Evolutionary conservation across 192 early-diverging fungal genomes (phyloP).

Genomic region (Globomyces pollinis-pini): DNA sequence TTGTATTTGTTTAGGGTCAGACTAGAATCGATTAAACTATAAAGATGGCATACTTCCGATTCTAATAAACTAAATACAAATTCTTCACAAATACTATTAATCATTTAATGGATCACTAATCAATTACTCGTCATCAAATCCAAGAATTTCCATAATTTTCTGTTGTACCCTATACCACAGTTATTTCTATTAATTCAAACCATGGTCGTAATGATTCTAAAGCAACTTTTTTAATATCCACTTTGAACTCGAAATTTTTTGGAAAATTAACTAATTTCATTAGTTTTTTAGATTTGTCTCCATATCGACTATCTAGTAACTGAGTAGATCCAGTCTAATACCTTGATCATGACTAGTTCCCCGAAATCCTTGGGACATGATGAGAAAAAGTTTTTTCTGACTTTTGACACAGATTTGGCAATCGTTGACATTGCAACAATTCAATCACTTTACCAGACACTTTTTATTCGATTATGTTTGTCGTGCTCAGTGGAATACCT

Average conservation of each 20-base stretch:
- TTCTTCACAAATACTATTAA: constrained; percentile 77
- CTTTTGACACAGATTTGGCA: background rate
- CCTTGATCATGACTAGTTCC: constrained; percentile 72
- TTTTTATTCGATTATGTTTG: too few relatives aligned
- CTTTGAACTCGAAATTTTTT: constrained; percentile 66
- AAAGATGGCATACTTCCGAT: constrained; percentile 46
- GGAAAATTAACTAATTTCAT: constrained; percentile 74
- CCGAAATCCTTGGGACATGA: background rate
- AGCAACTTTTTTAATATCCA: constrained; percentile 85
- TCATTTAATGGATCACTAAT: too few relatives aligned
- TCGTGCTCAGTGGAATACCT: too few relatives aligned
- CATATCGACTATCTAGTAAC: background rate
- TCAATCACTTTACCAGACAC: too few relatives aligned
- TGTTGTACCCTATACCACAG: too few relatives aligned
- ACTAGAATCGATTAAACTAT: background rate
- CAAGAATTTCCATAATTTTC: constrained; percentile 65
- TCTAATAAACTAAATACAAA: constrained; percentile 80
- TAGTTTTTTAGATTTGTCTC: constrained; percentile 75
- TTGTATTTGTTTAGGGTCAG: constrained; percentile 84
- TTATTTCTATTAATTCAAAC: too few relatives aligned
- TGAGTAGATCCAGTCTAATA: constrained; percentile 47
- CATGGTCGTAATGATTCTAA: constrained; percentile 80
- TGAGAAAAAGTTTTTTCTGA: background rate
- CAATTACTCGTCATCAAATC: constrained; percentile 96
- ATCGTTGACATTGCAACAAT: background rate